These are phyloP conservation scores for Mycosphaerella arachidis DNA, from an alignment of 2,329 filamentous ascomycete species.

Conservation along the genomic window DNA sequence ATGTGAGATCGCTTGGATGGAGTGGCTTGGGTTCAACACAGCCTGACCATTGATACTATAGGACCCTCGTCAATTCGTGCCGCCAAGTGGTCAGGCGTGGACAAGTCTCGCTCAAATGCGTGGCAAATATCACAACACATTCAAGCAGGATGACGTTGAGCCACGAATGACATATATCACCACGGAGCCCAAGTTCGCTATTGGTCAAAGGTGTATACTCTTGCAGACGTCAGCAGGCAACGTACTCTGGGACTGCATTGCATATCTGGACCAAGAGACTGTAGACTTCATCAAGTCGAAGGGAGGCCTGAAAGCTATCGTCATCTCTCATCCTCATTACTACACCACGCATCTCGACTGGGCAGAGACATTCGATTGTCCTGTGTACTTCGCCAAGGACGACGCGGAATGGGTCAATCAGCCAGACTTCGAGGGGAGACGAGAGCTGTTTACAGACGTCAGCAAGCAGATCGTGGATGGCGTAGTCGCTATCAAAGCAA, in stretches of 20 bases:
- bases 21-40: slow-evolving; percentile 1
- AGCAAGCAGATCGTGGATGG: slow-evolving; percentile 41
- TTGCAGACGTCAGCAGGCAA: slow-evolving; percentile 63
- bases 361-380: slow-evolving; percentile 64
- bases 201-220: slow-evolving; percentile 70
- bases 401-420: slow-evolving; percentile 62
- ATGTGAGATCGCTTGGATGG: slow-evolving; percentile 47
- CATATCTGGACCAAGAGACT: slow-evolving; percentile 63
- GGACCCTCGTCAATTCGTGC: slow-evolving; percentile 65
- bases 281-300: slow-evolving; percentile 53
- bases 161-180: slow-evolving; percentile 42
- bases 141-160: slow-evolving; percentile 46
- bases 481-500: slow-evolving; percentile 60
- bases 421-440: slow-evolving; percentile 38
- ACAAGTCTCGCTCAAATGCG: slow-evolving; percentile 50
- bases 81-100: slow-evolving; percentile 60
- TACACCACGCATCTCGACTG: slow-evolving; percentile 73
- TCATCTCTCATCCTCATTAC: slow-evolving; percentile 67
- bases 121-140: slow-evolving; percentile 50
- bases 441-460: slow-evolving; percentile 43
- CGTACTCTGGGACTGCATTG: slow-evolving; percentile 74
- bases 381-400: slow-evolving; percentile 62
- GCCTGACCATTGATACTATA: slow-evolving; percentile 20
- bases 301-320: slow-evolving; percentile 67
- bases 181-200: slow-evolving; percentile 54